Evolutionary conservation across 345 rosid species (phyloP), one percentile per base, ranked within the genome.

Genomic region (Rhizophora apiculata): DNA sequence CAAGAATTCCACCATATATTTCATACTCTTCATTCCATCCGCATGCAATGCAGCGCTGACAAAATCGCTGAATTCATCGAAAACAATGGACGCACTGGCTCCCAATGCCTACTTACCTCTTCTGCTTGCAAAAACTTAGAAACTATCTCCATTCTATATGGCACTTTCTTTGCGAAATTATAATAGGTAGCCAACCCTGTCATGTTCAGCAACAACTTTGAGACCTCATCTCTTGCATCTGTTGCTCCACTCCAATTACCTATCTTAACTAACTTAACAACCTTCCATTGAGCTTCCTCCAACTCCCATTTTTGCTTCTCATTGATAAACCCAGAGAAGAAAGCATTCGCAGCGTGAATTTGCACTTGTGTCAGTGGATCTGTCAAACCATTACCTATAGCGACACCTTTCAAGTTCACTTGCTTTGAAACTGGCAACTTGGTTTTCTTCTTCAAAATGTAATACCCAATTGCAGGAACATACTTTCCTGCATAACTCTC

Each of bases 401-500:
- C 93, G 1, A 91, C 78, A 1, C 96, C 97, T 3, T 67, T 73
- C 59, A 91, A 68, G 65, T 89, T 85, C 49, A 89, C 76, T 46
- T 68, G 71, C 63, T 69, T 60, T 1, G 80, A 74, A 26, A 22
- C 68, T 2, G 74, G 70, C 71, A 77, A 55, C 31, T 15, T 61
- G 49, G 18, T 67, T 56, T 82, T 89, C 82, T 68, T 75, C 61
- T 73, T 82, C 71, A 86, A 70, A 65, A 87, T 86, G 29, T 86
- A 81, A 68, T 87, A 87, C 63, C 95, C 91, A 15, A 89, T 83
- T 8, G 97, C 85, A 1, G 97, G 93, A 8, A 86, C 85, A 64
- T 87, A 87, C 68, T 89, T 87, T 10, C 97, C 93, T 0, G 91
- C 93, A 57, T 91, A 89, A 65, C 97, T 91, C 82, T 91, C 91